Percentiles rank a stretch among this genome's conserved stretches.
phyloP scores from a whole-genome alignment of 495 filamentous ascomycete genomes.

The Penicillium simplicissimum region DNA sequence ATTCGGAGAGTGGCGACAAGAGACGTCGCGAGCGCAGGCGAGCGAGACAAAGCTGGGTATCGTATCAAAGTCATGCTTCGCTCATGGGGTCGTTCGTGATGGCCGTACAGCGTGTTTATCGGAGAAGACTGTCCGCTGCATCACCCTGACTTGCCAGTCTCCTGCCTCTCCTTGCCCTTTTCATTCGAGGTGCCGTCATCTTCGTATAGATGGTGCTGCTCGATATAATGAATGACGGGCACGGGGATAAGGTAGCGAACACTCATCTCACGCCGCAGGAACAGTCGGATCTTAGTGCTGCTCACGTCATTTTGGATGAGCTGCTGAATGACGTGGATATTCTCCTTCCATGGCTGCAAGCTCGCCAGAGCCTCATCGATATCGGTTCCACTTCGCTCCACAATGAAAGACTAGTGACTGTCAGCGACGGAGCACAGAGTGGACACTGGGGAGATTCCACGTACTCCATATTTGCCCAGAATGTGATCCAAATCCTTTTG shows the following conservation, averaged over 20 bases:
- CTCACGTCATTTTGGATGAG: constrained; percentile 89
- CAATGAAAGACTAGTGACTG: constrained; percentile 66
- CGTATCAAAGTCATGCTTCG: constrained; percentile 27
- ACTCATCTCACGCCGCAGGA: constrained; percentile 79
- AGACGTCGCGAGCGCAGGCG: neutral
- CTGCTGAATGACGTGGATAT: constrained; percentile 86
- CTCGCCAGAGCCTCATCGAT: constrained; percentile 78
- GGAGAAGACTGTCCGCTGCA: neutral
- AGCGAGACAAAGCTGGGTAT: constrained; percentile 26
- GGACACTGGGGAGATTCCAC: constrained; percentile 11
- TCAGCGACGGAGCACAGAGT: neutral
- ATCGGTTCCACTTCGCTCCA: constrained; percentile 88
- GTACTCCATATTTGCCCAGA: constrained; percentile 73
- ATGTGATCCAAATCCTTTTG: constrained; percentile 83
- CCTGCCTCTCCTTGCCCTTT: constrained; percentile 40
- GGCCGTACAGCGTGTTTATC: neutral
- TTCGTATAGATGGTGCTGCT: constrained; percentile 69
- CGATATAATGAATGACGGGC: constrained; percentile 76
- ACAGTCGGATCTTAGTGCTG: constrained; percentile 84
- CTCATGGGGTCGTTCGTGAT: constrained; percentile 20
- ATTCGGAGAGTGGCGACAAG: neutral
- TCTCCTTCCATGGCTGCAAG: constrained; percentile 70
- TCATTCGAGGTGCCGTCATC: constrained; percentile 56
- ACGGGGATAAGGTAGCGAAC: constrained; percentile 65
- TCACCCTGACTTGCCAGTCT: constrained; percentile 26